phyloP scores from a whole-genome alignment of 768 basidiomycete genomes.

The Kwoniella heveanensis region DNA sequence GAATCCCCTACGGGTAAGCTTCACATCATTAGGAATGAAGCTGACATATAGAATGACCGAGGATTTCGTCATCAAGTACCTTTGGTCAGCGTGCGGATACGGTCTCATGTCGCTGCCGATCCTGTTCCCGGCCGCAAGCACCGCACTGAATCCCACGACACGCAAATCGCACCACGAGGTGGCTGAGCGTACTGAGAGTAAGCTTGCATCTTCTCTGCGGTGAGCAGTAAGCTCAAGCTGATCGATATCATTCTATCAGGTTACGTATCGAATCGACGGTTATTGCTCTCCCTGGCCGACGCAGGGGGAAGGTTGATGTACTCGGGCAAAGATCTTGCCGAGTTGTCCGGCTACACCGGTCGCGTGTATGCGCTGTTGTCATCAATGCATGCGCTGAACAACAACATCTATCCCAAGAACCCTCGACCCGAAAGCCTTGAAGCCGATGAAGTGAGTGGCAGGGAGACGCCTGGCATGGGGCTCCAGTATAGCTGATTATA shows the following conservation, averaged over 20 bases:
- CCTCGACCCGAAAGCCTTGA: conserved; percentile 59
- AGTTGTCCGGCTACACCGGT: conserved; percentile 90
- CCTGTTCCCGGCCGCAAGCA: conserved; percentile 62
- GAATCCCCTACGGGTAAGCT: conserved; percentile 39
- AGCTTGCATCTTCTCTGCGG: no score
- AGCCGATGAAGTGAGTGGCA: conserved; percentile 46
- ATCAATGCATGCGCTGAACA: conserved; percentile 72
- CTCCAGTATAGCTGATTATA: not conserved
- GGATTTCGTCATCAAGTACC: conserved; percentile 94
- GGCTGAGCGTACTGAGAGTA: conserved; percentile 50
- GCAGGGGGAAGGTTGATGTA: conserved; percentile 96
- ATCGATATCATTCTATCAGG: conserved; percentile 57
- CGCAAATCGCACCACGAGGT: conserved; percentile 31
- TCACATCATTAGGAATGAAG: not conserved
- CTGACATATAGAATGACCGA: conserved; percentile 76
- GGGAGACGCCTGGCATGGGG: not conserved
- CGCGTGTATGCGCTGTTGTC: conserved; percentile 86
- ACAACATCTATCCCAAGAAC: conserved; percentile 56
- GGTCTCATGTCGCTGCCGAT: conserved; percentile 87
- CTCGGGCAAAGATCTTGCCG: conserved; percentile 90
- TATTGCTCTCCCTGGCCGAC: conserved; percentile 91
- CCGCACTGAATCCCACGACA: conserved; percentile 11
- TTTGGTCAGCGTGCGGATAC: conserved; percentile 93
- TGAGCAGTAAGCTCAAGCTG: not conserved
- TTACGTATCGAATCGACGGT: conserved; percentile 89